Conservation (phyloP, 2,329 filamentous ascomycete genomes). For the Ceratocystis lukuohia region DNA sequence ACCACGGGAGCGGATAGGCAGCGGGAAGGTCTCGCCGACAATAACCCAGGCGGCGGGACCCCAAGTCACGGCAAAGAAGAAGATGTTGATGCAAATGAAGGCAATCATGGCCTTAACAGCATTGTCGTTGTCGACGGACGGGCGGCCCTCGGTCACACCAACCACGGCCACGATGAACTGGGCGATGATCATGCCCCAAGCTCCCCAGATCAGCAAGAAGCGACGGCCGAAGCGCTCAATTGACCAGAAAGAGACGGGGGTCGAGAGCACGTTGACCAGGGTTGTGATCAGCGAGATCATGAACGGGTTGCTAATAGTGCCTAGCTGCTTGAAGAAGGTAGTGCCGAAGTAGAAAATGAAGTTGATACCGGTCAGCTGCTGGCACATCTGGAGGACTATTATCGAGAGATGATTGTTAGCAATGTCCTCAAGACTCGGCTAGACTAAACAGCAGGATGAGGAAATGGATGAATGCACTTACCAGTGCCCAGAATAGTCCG, state of each 20-base stretch:
- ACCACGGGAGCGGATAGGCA: slow-evolving; percentile 77
- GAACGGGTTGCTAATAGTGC: slow-evolving; percentile 65
- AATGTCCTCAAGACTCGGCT: not conserved
- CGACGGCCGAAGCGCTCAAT: slow-evolving; percentile 75
- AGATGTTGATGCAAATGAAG: slow-evolving; percentile 87
- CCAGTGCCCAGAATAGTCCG: slow-evolving; percentile 56
- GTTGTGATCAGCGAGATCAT: slow-evolving; percentile 75
- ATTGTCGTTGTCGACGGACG: slow-evolving; percentile 39
- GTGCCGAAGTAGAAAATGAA: slow-evolving; percentile 86
- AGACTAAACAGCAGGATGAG: not conserved
- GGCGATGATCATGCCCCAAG: slow-evolving; percentile 69
- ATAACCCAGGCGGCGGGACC: slow-evolving; percentile 69
- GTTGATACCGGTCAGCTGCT: slow-evolving; percentile 69
- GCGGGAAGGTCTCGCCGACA: slow-evolving; percentile 81
- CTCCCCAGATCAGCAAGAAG: slow-evolving; percentile 64
- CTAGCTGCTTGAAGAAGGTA: slow-evolving; percentile 67
- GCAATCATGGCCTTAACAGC: slow-evolving; percentile 61
- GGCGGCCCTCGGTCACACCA: slow-evolving; percentile 47
- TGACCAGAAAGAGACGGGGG: slow-evolving; percentile 75
- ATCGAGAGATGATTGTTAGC: slow-evolving; percentile 22
- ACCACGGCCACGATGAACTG: slow-evolving; percentile 77
- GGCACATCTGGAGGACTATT: slow-evolving; percentile 41
- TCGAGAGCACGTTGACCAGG: slow-evolving; percentile 75
- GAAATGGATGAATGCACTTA: slow-evolving; percentile 20
- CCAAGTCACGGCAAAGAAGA: slow-evolving; percentile 84